A percentile compares a stretch with the other conserved stretches of the same genome.
phyloP scores from a whole-genome alignment of 2,329 filamentous ascomycete genomes.

The Cercospora canescens region DNA sequence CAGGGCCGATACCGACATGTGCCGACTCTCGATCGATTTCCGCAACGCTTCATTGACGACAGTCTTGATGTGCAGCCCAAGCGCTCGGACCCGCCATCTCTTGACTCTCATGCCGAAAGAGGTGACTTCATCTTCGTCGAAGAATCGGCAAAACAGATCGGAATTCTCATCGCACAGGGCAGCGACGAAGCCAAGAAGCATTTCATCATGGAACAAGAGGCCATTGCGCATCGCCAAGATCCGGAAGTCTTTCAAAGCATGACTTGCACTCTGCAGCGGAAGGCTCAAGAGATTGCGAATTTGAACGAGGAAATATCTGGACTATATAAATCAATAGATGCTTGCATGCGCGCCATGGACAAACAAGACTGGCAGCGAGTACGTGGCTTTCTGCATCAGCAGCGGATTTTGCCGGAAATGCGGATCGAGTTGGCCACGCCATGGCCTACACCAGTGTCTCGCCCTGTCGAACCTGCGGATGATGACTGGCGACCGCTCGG shows the following conservation, averaged over 20 bases:
- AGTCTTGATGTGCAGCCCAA: constrained; percentile 7
- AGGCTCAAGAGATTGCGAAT: constrained; percentile 13
- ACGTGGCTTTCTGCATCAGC: constrained; percentile 8
- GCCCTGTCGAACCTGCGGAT: background rate
- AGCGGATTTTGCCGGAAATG: constrained; percentile 14
- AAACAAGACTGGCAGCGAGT: constrained; percentile 8
- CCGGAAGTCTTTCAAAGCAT: constrained; percentile 16
- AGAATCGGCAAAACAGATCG: constrained; percentile 18
- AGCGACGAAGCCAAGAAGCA: constrained; percentile 15
- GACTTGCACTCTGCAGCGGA: constrained; percentile 10
- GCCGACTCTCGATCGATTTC: background rate
- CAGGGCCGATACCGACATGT: constrained; percentile 6
- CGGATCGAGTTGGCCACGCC: constrained; percentile 11
- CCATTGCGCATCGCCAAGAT: constrained; percentile 11
- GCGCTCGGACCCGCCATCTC: background rate
- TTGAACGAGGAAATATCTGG: constrained; percentile 11
- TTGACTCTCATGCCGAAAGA: background rate
- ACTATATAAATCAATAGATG: constrained; percentile 14
- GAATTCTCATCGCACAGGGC: constrained; percentile 6
- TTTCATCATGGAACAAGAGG: constrained; percentile 18
- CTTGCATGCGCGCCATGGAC: constrained; percentile 15
- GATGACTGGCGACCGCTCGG: constrained; percentile 16
- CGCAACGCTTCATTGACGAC: background rate
- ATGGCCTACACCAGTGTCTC: constrained; percentile 1
- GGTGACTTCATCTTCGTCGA: constrained; percentile 20